Conservation (phyloP, 2,329 filamentous ascomycete genomes). For the Microcyclosporella mali region DNA sequence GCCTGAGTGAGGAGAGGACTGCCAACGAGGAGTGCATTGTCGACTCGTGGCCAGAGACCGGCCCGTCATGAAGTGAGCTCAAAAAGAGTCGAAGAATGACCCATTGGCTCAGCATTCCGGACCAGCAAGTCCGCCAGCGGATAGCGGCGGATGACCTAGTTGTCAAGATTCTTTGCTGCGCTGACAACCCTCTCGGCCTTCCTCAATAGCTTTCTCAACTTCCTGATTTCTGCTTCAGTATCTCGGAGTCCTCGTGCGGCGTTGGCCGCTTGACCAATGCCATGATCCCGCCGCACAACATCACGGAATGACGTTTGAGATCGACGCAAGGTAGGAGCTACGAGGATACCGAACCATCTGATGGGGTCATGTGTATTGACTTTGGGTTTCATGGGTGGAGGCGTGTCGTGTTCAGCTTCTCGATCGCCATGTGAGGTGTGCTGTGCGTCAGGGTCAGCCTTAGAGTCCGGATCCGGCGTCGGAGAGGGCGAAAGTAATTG, state of each 20-base stretch:
- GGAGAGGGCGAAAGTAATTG: slow-evolving; percentile 23
- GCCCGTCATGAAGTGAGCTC: too few species aligned
- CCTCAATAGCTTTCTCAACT: slow-evolving; percentile 44
- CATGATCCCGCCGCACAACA: slow-evolving; percentile 49
- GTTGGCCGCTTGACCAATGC: slow-evolving; percentile 53
- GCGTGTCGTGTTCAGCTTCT: not conserved
- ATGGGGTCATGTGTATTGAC: slow-evolving; percentile 46
- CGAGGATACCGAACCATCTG: slow-evolving; percentile 51
- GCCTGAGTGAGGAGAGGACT: too few species aligned
- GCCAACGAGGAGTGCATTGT: too few species aligned
- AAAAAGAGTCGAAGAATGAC: too few species aligned
- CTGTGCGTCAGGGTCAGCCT: slow-evolving; percentile 22
- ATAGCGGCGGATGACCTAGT: too few species aligned
- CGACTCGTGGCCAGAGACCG: too few species aligned
- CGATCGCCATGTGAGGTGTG: not conserved
- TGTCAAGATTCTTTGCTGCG: too few species aligned
- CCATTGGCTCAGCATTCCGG: too few species aligned
- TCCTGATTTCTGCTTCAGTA: slow-evolving; percentile 64
- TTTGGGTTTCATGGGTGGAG: not conserved
- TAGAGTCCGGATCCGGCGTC: slow-evolving; percentile 40
- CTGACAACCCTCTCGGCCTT: slow-evolving; percentile 28
- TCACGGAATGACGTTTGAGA: slow-evolving; percentile 55
- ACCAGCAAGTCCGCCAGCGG: too few species aligned
- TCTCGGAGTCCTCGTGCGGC: slow-evolving; percentile 56
- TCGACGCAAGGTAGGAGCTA: slow-evolving; percentile 43